Evolutionary conservation across 176 grass and related monocot genomes (phyloP).

Genomic region (Aegilops speltoides): DNA sequence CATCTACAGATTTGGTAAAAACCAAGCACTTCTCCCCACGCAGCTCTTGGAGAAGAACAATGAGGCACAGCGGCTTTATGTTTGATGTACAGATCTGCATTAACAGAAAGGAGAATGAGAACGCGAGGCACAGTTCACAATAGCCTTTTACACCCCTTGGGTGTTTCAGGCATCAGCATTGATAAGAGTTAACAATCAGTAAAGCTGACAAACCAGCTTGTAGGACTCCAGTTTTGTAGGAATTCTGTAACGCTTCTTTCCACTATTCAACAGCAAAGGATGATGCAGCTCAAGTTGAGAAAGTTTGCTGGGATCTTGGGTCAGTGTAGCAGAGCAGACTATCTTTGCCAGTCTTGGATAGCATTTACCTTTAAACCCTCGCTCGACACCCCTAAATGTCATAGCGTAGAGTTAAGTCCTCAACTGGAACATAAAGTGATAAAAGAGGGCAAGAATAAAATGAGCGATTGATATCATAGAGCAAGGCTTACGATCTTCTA

Average conservation of each 20-base stretch:
- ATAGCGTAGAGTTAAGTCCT: constrained; percentile 32
- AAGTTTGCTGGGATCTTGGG: constrained; percentile 98
- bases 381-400: constrained; percentile 60
- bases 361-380: constrained; percentile 82
- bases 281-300: constrained; percentile 90
- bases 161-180: not conserved
- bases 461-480: not conserved
- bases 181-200: not conserved
- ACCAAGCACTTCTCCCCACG: constrained; percentile 79
- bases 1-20: constrained; percentile 92
- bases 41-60: constrained; percentile 78
- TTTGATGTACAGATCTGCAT: constrained; percentile 87
- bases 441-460: not conserved
- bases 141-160: constrained; percentile 1
- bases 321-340: constrained; percentile 87
- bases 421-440: not conserved
- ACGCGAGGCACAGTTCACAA: not conserved
- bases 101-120: constrained; percentile 18
- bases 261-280: constrained; percentile 86
- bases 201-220: constrained; percentile 63
- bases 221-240: constrained; percentile 71
- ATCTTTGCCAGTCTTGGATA: constrained; percentile 85
- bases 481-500: constrained; percentile 70
- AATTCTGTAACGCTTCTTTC: constrained; percentile 81
- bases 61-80: constrained; percentile 76